Evolutionary conservation across 148 eudicot genomes (phyloP), one percentile per base, ranked within the genome.

Genomic region (Silene uniflora): DNA sequence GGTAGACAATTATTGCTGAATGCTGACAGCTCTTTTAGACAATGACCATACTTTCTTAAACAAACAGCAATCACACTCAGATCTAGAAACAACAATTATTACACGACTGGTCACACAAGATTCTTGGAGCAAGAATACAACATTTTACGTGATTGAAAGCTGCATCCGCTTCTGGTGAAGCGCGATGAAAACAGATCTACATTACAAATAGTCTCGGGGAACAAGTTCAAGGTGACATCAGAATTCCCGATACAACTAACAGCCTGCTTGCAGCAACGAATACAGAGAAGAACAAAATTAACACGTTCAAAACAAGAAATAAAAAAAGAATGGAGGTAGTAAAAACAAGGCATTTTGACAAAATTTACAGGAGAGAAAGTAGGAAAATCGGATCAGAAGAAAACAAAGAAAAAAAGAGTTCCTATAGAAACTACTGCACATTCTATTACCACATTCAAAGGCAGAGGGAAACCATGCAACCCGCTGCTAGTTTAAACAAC

Each of bases 371-470:
- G 69, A 18, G 61, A 69, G 64, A 23, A 56, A 74, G 32, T 16
- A 69, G 70, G 63, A 29, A 49, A 72, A 55, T 71, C 52, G 58
- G 47, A 64, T 39, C 24, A 62, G 52, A 18, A 6, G 52, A 69
- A 62, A 39, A 68, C 16, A 19, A 68, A 58, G 10, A 10, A 69
- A 58, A 27, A 80, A 21, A 16, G 0, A 21, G 70, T 17, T 70
- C 56, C 22, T 67, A 67, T 54, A 59, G 47, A 11, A 60, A 60
- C 66, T 71, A 73, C 79, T 81, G 74, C 79, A 80, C 79, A 76
- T 71, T 80, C 83, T 80, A 76, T 67, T 76, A 81, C 77, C 80
- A 76, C 76, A 44, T 62, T 52, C 74, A 76, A 18, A 72, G 60
- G 69, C 82, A 62, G 68, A 69, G 69, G 70, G 55, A 62, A 80